Evolutionary conservation across 345 rosid species (phyloP), one percentile per base, ranked within the genome.

Genomic region (Raphanus sativus): DNA sequence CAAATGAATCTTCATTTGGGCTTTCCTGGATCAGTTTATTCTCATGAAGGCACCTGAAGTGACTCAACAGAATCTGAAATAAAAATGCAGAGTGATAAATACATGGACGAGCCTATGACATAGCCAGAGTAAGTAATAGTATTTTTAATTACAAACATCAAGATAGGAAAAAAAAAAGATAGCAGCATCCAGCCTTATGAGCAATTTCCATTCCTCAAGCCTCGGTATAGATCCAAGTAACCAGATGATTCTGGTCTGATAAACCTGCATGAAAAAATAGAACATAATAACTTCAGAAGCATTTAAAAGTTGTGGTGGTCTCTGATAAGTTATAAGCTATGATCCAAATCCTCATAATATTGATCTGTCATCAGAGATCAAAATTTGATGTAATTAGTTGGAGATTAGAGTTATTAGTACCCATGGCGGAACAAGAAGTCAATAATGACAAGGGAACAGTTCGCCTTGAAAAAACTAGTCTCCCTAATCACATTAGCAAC

Each of bases 371-470:
- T 75, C 72, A 55, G 21, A 11, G 34, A 13, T 55, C 13, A 34
- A 48, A n/a, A 76, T 5, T 62, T 12, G 8, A 65, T 26, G 72
- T 40, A 28, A 33, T 8, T 13, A 62, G 15, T 34, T 61, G 21
- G 77, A 15, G 75, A 72, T 76, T 73, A 70, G 48, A 71, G 74
- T 13, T 67, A 62, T 62, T 86, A 94, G 65, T 85, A 94, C 95
- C 98, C 97, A 28, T 94, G 98, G 34, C 97, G 97, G 79, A 89
- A 87, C 69, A 91, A 85, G 85, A 94, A 91, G 83, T 91, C 95
- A 21, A 86, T 87, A 75, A 91, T 88, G 84, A 89, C 95, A 48
- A 91, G 87, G 13, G 91, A 82, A 85, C 98, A 91, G 73, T 91
- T 94, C 4, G 89, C 83, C 85, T 94, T 94, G 89, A 86, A 94